Conservation (phyloP, 2,329 filamentous ascomycete species). For the Akanthomyces dipterigenus region DNA sequence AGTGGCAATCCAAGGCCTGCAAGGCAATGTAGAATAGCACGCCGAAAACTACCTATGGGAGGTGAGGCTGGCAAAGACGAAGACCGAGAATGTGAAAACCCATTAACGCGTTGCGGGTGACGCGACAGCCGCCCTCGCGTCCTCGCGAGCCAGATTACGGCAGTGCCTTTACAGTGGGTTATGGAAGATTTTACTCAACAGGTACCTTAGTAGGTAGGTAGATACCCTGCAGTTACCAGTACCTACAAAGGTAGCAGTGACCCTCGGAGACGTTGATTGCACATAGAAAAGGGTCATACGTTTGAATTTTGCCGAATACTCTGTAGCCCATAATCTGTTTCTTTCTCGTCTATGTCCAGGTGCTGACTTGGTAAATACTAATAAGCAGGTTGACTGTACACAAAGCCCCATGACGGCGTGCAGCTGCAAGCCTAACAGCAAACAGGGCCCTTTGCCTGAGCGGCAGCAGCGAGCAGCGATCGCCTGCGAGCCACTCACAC, state of each 20-base stretch:
- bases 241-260: too few relatives aligned
- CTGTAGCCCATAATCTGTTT: too few relatives aligned
- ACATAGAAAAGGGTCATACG: too few relatives aligned
- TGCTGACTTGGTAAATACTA: too few relatives aligned
- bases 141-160: too few relatives aligned
- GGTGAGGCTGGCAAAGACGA: background rate
- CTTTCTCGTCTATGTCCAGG: too few relatives aligned
- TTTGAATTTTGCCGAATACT: too few relatives aligned
- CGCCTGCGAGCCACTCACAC: background rate
- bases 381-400: background rate
- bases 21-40: background rate
- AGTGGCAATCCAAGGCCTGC: background rate
- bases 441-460: background rate
- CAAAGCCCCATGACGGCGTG: background rate
- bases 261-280: too few relatives aligned
- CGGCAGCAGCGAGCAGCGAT: background rate
- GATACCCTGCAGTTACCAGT: too few relatives aligned
- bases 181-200: too few relatives aligned
- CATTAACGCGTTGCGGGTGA: slow-evolving; percentile 11
- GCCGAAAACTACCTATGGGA: background rate
- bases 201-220: background rate
- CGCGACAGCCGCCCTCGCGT: slow-evolving; percentile 10
- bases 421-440: slow-evolving; percentile 2
- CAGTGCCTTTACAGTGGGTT: background rate
- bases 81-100: background rate